Percentiles rank a stretch among this genome's conserved stretches.
Evolutionary conservation across 2,329 filamentous ascomycete genomes (phyloP).

Genomic region (Rachicladosporium sp.): DNA sequence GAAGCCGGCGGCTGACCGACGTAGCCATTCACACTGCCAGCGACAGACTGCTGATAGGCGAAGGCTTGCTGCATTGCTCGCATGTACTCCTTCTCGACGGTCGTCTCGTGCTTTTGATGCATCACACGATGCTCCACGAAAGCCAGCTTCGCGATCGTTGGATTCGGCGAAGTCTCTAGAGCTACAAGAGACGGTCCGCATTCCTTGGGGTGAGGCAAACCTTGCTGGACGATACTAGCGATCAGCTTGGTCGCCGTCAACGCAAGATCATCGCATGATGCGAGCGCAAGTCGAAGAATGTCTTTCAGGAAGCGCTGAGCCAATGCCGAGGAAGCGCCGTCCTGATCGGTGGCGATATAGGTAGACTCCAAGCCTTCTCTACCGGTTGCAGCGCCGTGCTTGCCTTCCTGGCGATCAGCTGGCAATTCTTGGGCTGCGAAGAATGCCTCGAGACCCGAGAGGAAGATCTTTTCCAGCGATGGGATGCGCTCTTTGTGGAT

Average conservation of each 20-base stretch:
- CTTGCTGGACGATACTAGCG: slow-evolving; percentile 88
- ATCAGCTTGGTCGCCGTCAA: slow-evolving; percentile 78
- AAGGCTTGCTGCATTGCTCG: slow-evolving; percentile 79
- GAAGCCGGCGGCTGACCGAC: slow-evolving; percentile 48
- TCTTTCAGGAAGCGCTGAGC: slow-evolving; percentile 75
- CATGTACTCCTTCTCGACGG: slow-evolving; percentile 90
- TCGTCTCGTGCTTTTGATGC: slow-evolving; percentile 85
- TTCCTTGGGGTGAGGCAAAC: slow-evolving; percentile 87
- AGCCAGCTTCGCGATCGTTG: slow-evolving; percentile 67
- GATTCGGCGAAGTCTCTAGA: slow-evolving; percentile 74
- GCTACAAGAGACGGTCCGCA: slow-evolving; percentile 82
- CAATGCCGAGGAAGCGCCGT: slow-evolving; percentile 77
- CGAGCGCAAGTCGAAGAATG: slow-evolving; percentile 70
- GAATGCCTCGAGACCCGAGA: slow-evolving; percentile 75
- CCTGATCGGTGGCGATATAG: slow-evolving; percentile 57
- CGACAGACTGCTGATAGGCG: slow-evolving; percentile 72
- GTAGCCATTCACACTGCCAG: slow-evolving; percentile 63
- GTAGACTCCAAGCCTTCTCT: slow-evolving; percentile 43
- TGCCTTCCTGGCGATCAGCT: slow-evolving; percentile 42
- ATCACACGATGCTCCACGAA: slow-evolving; percentile 71
- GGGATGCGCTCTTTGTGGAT: slow-evolving; percentile 63
- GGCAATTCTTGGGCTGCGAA: slow-evolving; percentile 70
- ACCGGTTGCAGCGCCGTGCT: slow-evolving; percentile 34
- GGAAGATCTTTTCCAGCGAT: slow-evolving; percentile 61
- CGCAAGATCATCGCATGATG: slow-evolving; percentile 66